These are phyloP conservation scores for Aspergillus biplanus DNA, from an alignment of 495 filamentous ascomycete genomes.

Conservation along the genomic window DNA sequence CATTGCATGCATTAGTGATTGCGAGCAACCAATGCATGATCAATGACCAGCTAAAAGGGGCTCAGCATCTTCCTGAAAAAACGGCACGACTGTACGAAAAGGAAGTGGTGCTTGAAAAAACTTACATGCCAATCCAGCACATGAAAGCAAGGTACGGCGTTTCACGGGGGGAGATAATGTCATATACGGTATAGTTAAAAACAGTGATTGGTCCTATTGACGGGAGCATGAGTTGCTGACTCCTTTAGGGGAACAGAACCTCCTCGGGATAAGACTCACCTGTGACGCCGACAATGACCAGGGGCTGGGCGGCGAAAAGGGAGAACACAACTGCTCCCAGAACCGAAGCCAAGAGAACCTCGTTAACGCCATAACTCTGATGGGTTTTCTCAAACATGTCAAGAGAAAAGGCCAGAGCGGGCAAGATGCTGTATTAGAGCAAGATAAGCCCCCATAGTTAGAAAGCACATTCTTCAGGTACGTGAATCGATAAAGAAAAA, in stretches of 20 bases:
- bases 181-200: constrained; percentile 86
- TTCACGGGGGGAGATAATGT: constrained; percentile 72
- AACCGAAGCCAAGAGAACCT: constrained; percentile 78
- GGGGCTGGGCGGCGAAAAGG: constrained; percentile 73
- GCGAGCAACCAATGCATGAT: constrained; percentile 81
- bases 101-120: constrained; percentile 5
- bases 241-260: not conserved
- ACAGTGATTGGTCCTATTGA: constrained; percentile 77
- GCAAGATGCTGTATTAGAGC: constrained; percentile 63
- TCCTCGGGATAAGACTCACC: constrained; percentile 43
- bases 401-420: constrained; percentile 80
- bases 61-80: constrained; percentile 12
- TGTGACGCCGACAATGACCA: constrained; percentile 90
- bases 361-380: constrained; percentile 82
- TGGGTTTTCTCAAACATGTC: constrained; percentile 85
- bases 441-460: constrained; percentile 16
- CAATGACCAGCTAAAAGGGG: constrained; percentile 64
- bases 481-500: not conserved
- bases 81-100: not conserved
- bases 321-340: constrained; percentile 78
- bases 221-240: constrained; percentile 8
- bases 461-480: not conserved
- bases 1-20: constrained; percentile 80
- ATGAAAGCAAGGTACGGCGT: constrained; percentile 81
- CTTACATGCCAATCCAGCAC: constrained; percentile 80